Base-by-base conservation (phyloP, 169 alveolate genomes). In the Cryptosporidium tyzzeri region DNA sequence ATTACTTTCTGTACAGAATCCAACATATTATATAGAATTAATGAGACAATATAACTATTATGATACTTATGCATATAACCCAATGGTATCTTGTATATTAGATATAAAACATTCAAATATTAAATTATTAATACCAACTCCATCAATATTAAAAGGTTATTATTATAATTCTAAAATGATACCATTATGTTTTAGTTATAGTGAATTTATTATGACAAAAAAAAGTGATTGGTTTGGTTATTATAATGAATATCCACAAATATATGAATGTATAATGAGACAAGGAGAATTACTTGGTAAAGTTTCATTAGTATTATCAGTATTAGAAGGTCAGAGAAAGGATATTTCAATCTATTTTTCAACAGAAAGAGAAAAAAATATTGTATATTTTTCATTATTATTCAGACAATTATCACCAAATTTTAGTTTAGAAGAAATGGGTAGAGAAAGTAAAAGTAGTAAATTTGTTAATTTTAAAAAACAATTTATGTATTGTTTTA, bases 211-310 rank as follows among this genome's bases (percentile, higher is more conserved):
- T 10, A 45, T 59, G 50, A 80, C 89, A 35, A 80, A 45, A 50
- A 80, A 80, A 44, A 45, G 75, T 26, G 89, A 80, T 29, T 80
- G 89, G 89, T 80, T 41, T 65, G 89, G 89, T 5, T 80, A 62
- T 5, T 80, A 44, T 29, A 80, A 80, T 39, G 89, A 41, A 12
- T 80, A 80, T 35, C 75, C 89, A 7, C 41, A 26, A 12, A 80
- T 80, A 41, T 39, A 62, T n/a, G 73, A 59, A 26, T 62, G 65
- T n/a, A 62, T 80, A 35, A 41, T 37, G 65, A 80, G 16, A n/a
- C 89, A 80, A 33, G 89, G 89, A 8, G 75, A 80, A 18, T 29
- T 62, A 16, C 67, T 80, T 31, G 61, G 48, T n/a, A 80, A 65
- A 80, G 73, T 59, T 39, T 39, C 89, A 10, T 31, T 80, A 18